These are phyloP conservation scores for Pilatotrama ljubarskyi DNA, from an alignment of 768 basidiomycete species.

Conservation along the genomic window DNA sequence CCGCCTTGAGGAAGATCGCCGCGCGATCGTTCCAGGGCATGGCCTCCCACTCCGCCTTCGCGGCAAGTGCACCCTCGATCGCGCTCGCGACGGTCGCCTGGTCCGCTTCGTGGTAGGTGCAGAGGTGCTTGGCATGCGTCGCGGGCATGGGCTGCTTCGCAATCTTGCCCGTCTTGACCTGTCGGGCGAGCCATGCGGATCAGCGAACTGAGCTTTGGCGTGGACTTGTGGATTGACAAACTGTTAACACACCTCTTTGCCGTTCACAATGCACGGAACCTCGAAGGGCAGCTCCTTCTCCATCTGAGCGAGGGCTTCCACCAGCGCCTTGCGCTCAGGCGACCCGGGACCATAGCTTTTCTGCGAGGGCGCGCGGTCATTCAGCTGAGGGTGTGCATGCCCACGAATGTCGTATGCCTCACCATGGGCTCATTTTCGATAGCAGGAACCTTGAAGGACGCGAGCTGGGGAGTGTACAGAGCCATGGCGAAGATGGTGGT, in stretches of 20 bases:
- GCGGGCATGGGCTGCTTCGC: conserved; percentile 84
- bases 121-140: conserved; percentile 79
- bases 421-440: conserved; percentile 96
- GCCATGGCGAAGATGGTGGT: conserved; percentile 48
- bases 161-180: conserved; percentile 82
- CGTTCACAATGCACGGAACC: conserved; percentile 91
- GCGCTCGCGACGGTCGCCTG: conserved; percentile 71
- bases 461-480: conserved; percentile 63
- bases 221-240: background rate
- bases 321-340: conserved; percentile 69
- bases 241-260: conserved; percentile 58
- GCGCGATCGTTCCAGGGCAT: conserved; percentile 97
- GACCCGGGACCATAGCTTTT: conserved; percentile 78
- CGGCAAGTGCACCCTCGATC: conserved; percentile 84
- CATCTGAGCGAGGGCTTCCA: conserved; percentile 78
- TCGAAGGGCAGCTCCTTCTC: conserved; percentile 83
- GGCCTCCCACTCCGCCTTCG: conserved; percentile 88
- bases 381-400: background rate
- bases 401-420: conserved; percentile 25
- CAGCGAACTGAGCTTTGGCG: background rate
- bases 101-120: conserved; percentile 88
- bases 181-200: background rate
- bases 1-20: conserved; percentile 97
- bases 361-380: conserved; percentile 38
- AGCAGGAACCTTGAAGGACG: conserved; percentile 80